Conservation (phyloP, 306 rosid genomes). For the Abrus pulchellus region DNA sequence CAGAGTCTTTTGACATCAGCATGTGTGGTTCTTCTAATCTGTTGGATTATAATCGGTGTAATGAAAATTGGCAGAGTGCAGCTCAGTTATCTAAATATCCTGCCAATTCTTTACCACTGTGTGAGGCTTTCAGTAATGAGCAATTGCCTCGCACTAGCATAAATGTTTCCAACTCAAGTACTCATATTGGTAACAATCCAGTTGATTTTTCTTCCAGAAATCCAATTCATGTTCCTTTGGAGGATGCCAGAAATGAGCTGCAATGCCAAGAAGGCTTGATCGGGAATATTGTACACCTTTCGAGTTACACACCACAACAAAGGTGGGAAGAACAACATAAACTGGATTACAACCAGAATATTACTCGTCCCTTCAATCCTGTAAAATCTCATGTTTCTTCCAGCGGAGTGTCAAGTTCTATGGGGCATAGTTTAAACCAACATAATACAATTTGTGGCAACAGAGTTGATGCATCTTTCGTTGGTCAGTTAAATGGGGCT, state of each 20-base stretch:
- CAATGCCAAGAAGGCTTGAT: slow-evolving; percentile 65
- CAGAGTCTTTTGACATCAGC: slow-evolving; percentile 60
- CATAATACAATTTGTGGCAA: slow-evolving; percentile 52
- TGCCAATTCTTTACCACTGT: slow-evolving; percentile 58
- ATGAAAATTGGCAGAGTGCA: slow-evolving; percentile 67
- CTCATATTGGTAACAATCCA: slow-evolving; percentile 51
- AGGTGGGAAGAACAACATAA: slow-evolving; percentile 65
- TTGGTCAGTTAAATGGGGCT: slow-evolving; percentile 55
- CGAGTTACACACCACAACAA: slow-evolving; percentile 53
- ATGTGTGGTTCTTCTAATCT: slow-evolving; percentile 60
- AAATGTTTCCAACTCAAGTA: slow-evolving; percentile 49
- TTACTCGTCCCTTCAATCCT: slow-evolving; percentile 52
- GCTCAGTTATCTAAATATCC: slow-evolving; percentile 63
- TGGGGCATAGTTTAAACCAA: slow-evolving; percentile 58
- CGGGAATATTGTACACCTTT: slow-evolving; percentile 57
- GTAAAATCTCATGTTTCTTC: slow-evolving; percentile 51
- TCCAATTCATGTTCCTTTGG: slow-evolving; percentile 53
- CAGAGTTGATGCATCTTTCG: slow-evolving; percentile 48
- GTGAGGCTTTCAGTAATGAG: slow-evolving; percentile 54
- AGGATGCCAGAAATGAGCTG: slow-evolving; percentile 52
- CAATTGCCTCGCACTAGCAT: slow-evolving; percentile 57
- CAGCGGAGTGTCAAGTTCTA: slow-evolving; percentile 30
- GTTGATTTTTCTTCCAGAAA: slow-evolving; percentile 62
- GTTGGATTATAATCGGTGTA: slow-evolving; percentile 64
- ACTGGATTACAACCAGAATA: slow-evolving; percentile 52